Evolutionary conservation across 2,329 filamentous ascomycete species (phyloP).

Genomic region (Aureobasidium mangrovei): DNA sequence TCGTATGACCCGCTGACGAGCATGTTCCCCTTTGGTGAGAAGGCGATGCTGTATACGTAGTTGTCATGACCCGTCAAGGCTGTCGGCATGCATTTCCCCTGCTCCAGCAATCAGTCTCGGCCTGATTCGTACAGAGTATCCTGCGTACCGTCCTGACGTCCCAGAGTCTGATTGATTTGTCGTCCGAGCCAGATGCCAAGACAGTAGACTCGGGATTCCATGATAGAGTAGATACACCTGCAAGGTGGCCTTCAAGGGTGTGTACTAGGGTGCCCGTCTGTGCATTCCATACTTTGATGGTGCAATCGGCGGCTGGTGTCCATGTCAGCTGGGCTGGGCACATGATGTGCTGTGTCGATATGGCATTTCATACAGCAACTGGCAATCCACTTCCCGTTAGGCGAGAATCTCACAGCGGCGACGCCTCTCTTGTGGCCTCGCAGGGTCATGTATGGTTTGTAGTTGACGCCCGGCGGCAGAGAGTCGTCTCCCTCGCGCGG

Average conservation of each 20-base stretch:
- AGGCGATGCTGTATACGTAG: slow-evolving; percentile 88
- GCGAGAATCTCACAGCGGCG: slow-evolving; percentile 81
- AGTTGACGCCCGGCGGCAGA: slow-evolving; percentile 44
- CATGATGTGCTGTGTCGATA: not conserved
- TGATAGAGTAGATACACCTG: slow-evolving; percentile 84
- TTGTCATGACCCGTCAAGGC: slow-evolving; percentile 82
- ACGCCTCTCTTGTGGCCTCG: slow-evolving; percentile 71
- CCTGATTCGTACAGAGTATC: not conserved
- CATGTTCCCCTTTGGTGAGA: slow-evolving; percentile 97
- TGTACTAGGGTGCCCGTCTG: slow-evolving; percentile 69
- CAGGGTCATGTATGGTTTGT: slow-evolving; percentile 60
- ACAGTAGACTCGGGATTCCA: slow-evolving; percentile 87
- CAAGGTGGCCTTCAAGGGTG: slow-evolving; percentile 86
- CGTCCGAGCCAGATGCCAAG: slow-evolving; percentile 85
- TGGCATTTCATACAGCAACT: slow-evolving; percentile 56
- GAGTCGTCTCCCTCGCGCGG: not conserved
- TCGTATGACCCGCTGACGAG: slow-evolving; percentile 93
- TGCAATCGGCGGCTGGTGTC: slow-evolving; percentile 62
- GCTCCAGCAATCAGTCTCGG: not conserved
- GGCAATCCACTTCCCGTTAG: slow-evolving; percentile 81
- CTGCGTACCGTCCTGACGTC: slow-evolving; percentile 50
- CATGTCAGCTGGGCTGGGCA: not conserved
- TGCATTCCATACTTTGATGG: slow-evolving; percentile 85
- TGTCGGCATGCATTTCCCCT: slow-evolving; percentile 49
- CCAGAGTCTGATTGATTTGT: slow-evolving; percentile 94